phyloP scores from a whole-genome alignment of 73 alveolate species.

The Paramecium octaurelia region DNA sequence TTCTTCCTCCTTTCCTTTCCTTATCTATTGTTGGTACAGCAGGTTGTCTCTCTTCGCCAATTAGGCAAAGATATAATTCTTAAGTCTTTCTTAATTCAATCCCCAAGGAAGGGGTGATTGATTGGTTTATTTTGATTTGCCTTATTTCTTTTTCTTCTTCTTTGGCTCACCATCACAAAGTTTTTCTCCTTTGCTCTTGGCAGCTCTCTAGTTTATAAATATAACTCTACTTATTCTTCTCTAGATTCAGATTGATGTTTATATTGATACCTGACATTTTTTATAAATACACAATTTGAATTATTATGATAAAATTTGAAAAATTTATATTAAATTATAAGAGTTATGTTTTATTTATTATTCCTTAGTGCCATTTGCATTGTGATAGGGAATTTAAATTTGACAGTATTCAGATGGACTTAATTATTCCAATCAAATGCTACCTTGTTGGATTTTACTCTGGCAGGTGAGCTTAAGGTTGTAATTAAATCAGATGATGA shows the following conservation, averaged over 20 bases:
- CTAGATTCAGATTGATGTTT: slow-evolving; percentile 32
- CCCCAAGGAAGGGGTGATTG: slow-evolving; percentile 40
- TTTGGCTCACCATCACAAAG: not conserved
- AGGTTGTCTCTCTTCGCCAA: not conserved
- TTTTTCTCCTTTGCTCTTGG: not conserved
- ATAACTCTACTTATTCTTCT: not conserved
- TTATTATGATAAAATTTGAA: not conserved
- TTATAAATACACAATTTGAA: not conserved
- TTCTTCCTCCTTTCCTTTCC: not conserved
- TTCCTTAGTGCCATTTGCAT: not conserved
- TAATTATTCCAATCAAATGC: not conserved
- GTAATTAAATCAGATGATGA: too few relatives aligned
- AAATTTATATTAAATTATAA: not conserved
- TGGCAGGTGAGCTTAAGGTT: too few relatives aligned
- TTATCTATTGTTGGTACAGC: not conserved
- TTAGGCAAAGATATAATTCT: not conserved
- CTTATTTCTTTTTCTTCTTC: not conserved
- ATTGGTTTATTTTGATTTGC: not conserved
- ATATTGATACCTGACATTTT: slow-evolving; percentile 43
- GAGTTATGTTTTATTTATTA: too few relatives aligned
- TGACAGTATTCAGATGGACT: too few relatives aligned
- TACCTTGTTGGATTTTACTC: too few relatives aligned
- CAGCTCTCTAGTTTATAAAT: slow-evolving; percentile 6
- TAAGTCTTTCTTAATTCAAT: slow-evolving; percentile 31
- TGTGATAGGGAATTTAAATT: not conserved